Evolutionary conservation across 1,139 yeast genomes (phyloP), one percentile per base, ranked within the genome.

Genomic region (Suhomyces bolitotheri): DNA sequence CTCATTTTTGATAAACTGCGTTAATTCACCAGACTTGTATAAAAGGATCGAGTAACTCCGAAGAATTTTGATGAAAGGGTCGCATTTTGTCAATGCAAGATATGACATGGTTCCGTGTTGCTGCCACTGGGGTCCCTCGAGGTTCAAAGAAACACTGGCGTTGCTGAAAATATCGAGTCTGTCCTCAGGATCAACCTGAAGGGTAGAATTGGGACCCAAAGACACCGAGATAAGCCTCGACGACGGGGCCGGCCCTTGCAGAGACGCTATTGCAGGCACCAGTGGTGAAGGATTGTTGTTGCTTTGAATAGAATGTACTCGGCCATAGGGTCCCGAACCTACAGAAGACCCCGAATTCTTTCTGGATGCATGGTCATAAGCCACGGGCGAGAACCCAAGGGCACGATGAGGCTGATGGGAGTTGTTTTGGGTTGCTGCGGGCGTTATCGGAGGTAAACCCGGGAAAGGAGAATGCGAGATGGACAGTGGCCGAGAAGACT

Each of bases 21-120:
- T 47, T 45, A 70, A 59, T 34, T 60, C 67, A 7, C 73, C 76
- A 5, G 63, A 51, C 35, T 55, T 52, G 38, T 69, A 58, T 8
- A 70, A 49, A 16, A 58, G 51, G 5, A 66, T 53, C 3, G 68
- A 64, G 47, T 60, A 70, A 30, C 61, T 59, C 24, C 76, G 53
- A 27, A 70, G 53, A 27, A 68, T 56, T 34, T 64, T 63, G 23
- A 67, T 59, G 42, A 64, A 71, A 5, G 70, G 65, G 43, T 71
- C 76, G 39, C 66, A 56, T 40, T 70, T 71, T 4, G 71, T 63
- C 27, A 70, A 49, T 1, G 75, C 76, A 28, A 68, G 58, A 38
- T 66, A 70, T 2, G 73, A 64, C 17, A 70, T 44, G n/a, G 60
- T 54, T 2, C 76, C 76, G 36, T 68, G 73, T 28, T 59, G 63